Evolutionary conservation across 108 stramenopile genomes (phyloP).

Genomic region (Cyclotella cryptica): DNA sequence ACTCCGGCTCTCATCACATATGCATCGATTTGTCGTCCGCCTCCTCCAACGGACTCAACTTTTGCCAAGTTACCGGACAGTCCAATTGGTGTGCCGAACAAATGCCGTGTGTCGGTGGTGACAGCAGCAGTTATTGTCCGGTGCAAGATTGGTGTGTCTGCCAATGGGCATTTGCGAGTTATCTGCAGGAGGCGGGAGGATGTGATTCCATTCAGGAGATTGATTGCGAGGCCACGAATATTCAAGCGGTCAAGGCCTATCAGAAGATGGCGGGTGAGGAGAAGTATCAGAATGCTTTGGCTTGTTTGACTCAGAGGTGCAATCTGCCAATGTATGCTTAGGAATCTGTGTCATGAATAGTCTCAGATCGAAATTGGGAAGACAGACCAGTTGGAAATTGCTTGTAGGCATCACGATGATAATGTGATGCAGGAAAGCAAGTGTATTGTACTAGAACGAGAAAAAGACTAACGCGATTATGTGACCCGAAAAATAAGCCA

Average conservation of each 20-base stretch:
- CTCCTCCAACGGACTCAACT: constrained; percentile 22
- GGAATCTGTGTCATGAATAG: no score
- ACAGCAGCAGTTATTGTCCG: constrained; percentile 3
- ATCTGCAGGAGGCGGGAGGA: constrained; percentile 66
- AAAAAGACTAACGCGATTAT: no score
- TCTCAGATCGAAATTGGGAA: no score
- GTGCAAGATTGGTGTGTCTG: constrained; percentile 56
- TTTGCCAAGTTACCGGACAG: constrained; percentile 52
- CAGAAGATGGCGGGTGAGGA: background rate
- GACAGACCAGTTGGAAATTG: no score
- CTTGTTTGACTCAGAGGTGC: constrained; percentile 28
- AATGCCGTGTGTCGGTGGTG: constrained; percentile 39
- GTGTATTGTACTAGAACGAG: no score
- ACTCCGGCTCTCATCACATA: constrained; percentile 52
- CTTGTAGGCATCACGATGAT: no score
- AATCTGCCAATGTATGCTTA: background rate
- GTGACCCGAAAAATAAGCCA: no score
- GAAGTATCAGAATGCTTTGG: constrained; percentile 34
- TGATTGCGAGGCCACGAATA: constrained; percentile 64
- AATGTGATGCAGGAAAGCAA: no score
- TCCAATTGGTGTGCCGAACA: constrained; percentile 34
- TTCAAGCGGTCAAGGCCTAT: constrained; percentile 62
- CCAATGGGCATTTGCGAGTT: constrained; percentile 68
- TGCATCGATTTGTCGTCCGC: constrained; percentile 40
- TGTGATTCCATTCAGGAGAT: constrained; percentile 71